Conservation (phyloP, 2,329 filamentous ascomycete species). For the Cercospora sesami region DNA sequence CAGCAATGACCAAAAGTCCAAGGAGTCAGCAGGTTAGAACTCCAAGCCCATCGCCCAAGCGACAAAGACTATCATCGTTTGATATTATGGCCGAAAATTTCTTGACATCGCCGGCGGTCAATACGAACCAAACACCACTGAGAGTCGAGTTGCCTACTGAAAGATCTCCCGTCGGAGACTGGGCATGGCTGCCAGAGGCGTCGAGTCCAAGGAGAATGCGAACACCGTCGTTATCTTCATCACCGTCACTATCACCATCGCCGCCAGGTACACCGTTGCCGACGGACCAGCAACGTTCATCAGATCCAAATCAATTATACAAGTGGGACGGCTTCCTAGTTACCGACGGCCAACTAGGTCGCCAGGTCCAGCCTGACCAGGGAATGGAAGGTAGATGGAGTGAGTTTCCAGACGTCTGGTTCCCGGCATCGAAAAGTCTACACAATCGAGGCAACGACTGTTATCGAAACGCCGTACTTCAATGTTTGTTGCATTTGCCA, state of each 20-base stretch:
- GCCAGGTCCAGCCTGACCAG: slow-evolving; percentile 1
- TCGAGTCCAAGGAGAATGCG: background rate
- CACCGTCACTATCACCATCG: background rate
- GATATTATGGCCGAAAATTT: background rate
- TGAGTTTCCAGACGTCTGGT: slow-evolving; percentile 9
- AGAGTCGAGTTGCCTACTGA: background rate
- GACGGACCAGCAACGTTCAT: background rate
- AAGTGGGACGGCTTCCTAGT: background rate
- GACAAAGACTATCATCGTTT: background rate
- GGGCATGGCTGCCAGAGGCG: background rate
- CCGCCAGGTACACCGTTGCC: background rate
- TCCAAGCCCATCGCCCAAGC: background rate
- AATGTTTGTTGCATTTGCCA: slow-evolving; percentile 18
- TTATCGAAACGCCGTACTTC: slow-evolving; percentile 17
- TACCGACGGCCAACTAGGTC: background rate
- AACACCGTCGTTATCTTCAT: background rate
- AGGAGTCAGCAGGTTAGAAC: background rate
- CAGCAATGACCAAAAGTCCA: background rate
- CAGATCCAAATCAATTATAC: background rate
- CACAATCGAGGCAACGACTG: slow-evolving; percentile 18
- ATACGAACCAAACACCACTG: background rate
- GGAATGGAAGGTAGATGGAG: background rate
- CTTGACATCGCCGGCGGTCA: background rate
- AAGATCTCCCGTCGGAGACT: background rate
- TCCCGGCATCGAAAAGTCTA: slow-evolving; percentile 17